Evolutionary conservation across 140 eudicot species (phyloP), one percentile per base, ranked within the genome.

Genomic region (Cichorium intybus): DNA sequence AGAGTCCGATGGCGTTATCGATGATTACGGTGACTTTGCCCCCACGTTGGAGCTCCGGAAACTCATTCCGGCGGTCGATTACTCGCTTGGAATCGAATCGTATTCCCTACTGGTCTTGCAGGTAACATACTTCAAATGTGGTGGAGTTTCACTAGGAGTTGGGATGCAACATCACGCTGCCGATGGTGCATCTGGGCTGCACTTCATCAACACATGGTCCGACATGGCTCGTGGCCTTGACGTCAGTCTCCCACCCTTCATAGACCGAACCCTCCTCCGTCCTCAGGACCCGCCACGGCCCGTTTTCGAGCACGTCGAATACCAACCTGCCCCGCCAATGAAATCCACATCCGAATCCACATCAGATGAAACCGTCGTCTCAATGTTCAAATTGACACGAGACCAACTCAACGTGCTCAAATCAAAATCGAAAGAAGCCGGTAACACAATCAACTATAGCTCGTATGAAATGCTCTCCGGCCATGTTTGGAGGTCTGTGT

Each of bases 101-200:
- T 82, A 81, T 18, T 72, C 97, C 15, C 70, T 90, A 20, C 46
- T 84, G 8, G 87, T 88, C 2, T 63, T 82, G 49, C 94, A 82
- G 68, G 78, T 92, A 3, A 87, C 98, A 5, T 62, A 72, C 45
- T 92, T 92, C 73, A 70, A 71, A 72, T 92, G 98, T 35, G 95
- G 95, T 0, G 94, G 97, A 35, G 94, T 84, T 10, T 81, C 90
- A 1, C 72, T 90, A 4, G 98, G 98, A 14, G 85, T 92, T 27
- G 96, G 95, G 10, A 77, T 79, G 83, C 96, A 92, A 58, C 98
- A 92, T 59, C 95, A 83, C 24, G 96, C 78, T 1, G 95, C 96
- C 0, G 98, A 92, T 65, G 98, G 98, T 69, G 79, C 80, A n/a
- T 82, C 97, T 0, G 87, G 86, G 11, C 72, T 84, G 22, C 93